phyloP scores from a whole-genome alignment of 768 basidiomycete genomes.

The Pulveroboletus sp. region DNA sequence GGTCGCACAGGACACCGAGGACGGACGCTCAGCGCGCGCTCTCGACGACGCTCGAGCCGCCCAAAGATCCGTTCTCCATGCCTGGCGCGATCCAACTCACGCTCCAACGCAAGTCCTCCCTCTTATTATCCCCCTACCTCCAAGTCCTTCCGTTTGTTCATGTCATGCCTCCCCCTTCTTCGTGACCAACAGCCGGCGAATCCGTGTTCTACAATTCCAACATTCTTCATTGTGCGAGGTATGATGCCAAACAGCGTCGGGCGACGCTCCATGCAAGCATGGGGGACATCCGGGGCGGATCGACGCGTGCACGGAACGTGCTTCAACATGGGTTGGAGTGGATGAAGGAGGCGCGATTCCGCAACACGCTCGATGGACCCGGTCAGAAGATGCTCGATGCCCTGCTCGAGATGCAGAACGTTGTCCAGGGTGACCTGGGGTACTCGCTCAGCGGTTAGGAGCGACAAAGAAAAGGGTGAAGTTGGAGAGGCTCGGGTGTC shows the following conservation, averaged over 20 bases:
- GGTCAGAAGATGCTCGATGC: conserved; percentile 55
- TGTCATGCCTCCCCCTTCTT: not conserved
- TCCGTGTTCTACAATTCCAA: conserved; percentile 80
- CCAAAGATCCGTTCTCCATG: conserved; percentile 60
- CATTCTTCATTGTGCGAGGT: conserved; percentile 70
- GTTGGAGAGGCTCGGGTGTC: too few species aligned
- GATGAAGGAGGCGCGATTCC: conserved; percentile 57
- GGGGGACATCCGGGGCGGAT: conserved; percentile 59
- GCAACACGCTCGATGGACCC: conserved; percentile 38
- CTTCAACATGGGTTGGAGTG: conserved; percentile 70
- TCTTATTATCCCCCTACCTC: too few species aligned
- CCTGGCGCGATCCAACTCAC: conserved; percentile 56
- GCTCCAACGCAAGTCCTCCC: conserved; percentile 44
- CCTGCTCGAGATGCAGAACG: conserved; percentile 50
- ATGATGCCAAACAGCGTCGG: conserved; percentile 44
- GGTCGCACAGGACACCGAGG: conserved; percentile 55
- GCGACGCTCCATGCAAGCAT: conserved; percentile 70
- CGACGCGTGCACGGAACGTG: conserved; percentile 61
- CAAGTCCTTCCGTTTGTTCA: conserved; percentile 22
- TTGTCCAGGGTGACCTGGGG: conserved; percentile 38
- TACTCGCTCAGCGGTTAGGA: conserved; percentile 45
- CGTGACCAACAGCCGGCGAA: conserved; percentile 46
- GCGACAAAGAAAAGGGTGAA: not conserved
- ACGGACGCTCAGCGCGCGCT: conserved; percentile 53
- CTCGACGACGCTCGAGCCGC: conserved; percentile 49